These are phyloP conservation scores for Multifurca ochricompacta DNA, from an alignment of 768 basidiomycete species.

Conservation along the genomic window DNA sequence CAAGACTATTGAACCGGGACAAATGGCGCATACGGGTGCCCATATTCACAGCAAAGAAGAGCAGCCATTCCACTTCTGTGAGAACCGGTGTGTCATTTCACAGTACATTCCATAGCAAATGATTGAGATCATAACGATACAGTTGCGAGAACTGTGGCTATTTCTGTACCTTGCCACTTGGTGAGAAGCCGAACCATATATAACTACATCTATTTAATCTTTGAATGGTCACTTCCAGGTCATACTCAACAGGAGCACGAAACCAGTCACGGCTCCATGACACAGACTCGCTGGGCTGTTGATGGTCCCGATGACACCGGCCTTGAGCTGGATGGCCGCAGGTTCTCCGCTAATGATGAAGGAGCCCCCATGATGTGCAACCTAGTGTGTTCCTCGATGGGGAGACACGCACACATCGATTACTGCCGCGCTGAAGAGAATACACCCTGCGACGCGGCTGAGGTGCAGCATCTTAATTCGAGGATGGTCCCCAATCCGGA, in stretches of 20 bases:
- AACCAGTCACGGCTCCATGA: conserved; percentile 59
- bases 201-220: not conserved
- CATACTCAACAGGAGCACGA: conserved; percentile 56
- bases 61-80: conserved; percentile 46
- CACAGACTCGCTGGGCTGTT: conserved; percentile 46
- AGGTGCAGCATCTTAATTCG: conserved; percentile 39
- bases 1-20: conserved; percentile 37
- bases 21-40: conserved; percentile 36
- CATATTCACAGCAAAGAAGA: conserved; percentile 43
- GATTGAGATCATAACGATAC: not conserved
- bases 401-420: conserved; percentile 50
- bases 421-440: conserved; percentile 40
- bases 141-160: conserved; percentile 53
- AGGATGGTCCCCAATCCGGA: conserved; percentile 40
- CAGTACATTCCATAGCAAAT: not conserved
- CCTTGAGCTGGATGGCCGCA: conserved; percentile 48
- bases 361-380: conserved; percentile 61
- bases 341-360: conserved; percentile 45
- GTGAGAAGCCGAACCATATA: conserved; percentile 26
- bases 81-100: conserved; percentile 32
- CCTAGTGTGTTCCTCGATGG: conserved; percentile 45
- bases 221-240: conserved; percentile 29
- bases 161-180: conserved; percentile 48
- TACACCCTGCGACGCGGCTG: conserved; percentile 34
- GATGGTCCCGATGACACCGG: conserved; percentile 43